Evolutionary conservation across 1,139 yeast species (phyloP), one percentile per base, ranked within the genome.

Genomic region (Pneumocystis wakefieldiae): DNA sequence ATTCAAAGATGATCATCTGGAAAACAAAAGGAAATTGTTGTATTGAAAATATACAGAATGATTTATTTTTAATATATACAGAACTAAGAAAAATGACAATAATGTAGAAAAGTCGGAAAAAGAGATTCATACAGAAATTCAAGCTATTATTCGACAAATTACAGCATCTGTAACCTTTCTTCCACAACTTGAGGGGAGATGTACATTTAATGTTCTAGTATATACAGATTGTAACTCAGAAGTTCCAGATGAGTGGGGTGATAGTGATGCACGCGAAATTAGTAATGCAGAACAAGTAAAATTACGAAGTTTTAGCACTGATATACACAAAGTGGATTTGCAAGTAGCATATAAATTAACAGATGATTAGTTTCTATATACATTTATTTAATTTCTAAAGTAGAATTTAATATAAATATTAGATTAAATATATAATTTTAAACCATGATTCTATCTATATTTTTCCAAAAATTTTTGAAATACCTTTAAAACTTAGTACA

Each of bases 161-260:
- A 89, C 96, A 0, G 89, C 96, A 0, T 86, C 94, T 62, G 88
- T 87, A 1, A 83, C 96, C 0, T 89, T 89, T 71, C 77, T 91
- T 63, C 97, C 97, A 0, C 80, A 86, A 37, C 75, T 91, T 58
- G 77, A 78, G 64, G 82, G 84, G 15, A 82, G 81, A 35, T 84
- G 86, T 70, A 87, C 96, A 0, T 90, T 91, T 73, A 90, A 87
- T 70, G 95, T 91, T 0, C 76, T 90, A 66, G 96, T 90, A 0
- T 86, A 87, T 71, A 87, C 96, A 0, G 89, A 86, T 68, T 85
- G 85, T 1, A 81, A 81, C 66, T 83, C 86, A 15, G 80, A 80
- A 55, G 85, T 86, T 2, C 96, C 96, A 0, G 76, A 78, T 35
- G 95, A 89, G 71, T 91, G 97, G 97, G 83, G 83, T 19, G 96